phyloP scores from a whole-genome alignment of 176 grass and related monocot genomes.

The barley (Hordeum vulgare) region MorexV3_pseudomolecules_assembly NC_058519.1:9548209-9548708 shows the following conservation, averaged over 20 bases:
- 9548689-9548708: conserved; percentile 73
- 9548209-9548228: not conserved
- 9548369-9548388: too few species aligned
- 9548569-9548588: conserved; percentile 18
- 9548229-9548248: not conserved
- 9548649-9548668: conserved; percentile 67
- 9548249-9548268: not conserved
- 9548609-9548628: conserved; percentile 32
- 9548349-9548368: not conserved
- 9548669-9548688: conserved; percentile 62
- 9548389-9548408: too few species aligned
- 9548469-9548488: too few species aligned
- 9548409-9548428: too few species aligned
- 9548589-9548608: not conserved
- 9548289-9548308: not conserved
- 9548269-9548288: not conserved
- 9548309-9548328: not conserved
- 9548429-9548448: too few species aligned
- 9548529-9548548: too few species aligned
- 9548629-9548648: conserved; percentile 82
- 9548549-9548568: not conserved
- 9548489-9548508: too few species aligned
- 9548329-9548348: not conserved
- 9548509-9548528: too few species aligned
- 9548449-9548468: too few species aligned